A percentile compares a stretch with the other conserved stretches of the same genome.
These are phyloP conservation scores for Magnaporthiopsis incrustans DNA, from an alignment of 2,329 filamentous ascomycete genomes.

Conservation along the genomic window DNA sequence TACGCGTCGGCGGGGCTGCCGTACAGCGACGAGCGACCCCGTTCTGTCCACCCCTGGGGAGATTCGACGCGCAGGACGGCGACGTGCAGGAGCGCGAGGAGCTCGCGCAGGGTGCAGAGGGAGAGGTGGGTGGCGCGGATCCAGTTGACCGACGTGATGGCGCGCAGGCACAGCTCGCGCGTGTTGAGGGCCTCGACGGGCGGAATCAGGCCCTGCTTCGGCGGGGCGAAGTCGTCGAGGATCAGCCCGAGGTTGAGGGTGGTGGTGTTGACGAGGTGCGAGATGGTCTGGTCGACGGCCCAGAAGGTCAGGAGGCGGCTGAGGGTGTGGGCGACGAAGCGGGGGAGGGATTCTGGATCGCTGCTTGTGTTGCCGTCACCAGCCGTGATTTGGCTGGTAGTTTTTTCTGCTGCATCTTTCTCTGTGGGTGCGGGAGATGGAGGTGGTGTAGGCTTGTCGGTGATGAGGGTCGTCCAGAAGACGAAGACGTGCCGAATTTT, in stretches of 20 bases:
- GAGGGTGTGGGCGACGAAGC: not conserved
- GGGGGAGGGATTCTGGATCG: not conserved
- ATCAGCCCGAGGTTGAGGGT: not conserved
- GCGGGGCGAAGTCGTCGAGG: not conserved
- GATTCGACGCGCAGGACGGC: not conserved
- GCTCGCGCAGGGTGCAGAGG: not conserved
- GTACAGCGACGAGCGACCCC: not conserved
- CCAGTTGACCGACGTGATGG: not conserved
- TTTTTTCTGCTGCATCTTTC: not conserved
- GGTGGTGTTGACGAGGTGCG: not conserved
- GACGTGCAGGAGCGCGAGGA: not conserved
- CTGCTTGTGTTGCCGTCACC: not conserved
- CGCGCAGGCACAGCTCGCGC: not conserved
- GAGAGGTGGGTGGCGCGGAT: not conserved
- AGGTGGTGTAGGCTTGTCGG: not conserved
- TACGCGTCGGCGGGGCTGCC: not conserved
- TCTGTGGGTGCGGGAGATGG: not conserved
- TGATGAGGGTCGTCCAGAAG: not conserved
- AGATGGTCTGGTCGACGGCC: not conserved
- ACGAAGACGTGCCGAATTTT: not conserved
- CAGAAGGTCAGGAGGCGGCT: not conserved
- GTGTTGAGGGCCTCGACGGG: not conserved
- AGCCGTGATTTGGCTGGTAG: not conserved
- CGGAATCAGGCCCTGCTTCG: not conserved
- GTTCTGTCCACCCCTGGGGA: not conserved